Base-by-base conservation (phyloP, 2,329 filamentous ascomycete species). In the Colletotrichum lindemuthianum region DNA sequence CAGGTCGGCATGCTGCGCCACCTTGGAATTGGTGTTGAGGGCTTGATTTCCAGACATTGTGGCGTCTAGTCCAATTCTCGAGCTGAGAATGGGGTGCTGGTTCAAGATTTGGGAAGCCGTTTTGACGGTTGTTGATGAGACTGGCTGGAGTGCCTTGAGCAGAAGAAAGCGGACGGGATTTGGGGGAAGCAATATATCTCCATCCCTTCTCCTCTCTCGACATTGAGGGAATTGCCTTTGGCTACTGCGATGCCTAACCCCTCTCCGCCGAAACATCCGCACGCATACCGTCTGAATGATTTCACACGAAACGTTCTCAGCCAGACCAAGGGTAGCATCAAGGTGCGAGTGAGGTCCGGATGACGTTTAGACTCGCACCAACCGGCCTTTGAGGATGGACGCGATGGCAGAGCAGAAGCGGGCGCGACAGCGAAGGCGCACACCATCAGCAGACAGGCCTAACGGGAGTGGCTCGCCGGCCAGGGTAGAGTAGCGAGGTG, bases 1-100 rank as follows among this genome's bases (percentile, higher is more conserved):
- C 44, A 90, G 84, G 70, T 89, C 79, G 13, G 82, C 82, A 2
- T 82, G 83, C 66, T 81, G 82, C 63, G 81, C 79, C 12, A 78
- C 78, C 64, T 79, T 78, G 67, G 69, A 69, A 67, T 86, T 86
- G 69, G 77, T 71, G 47, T 75, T 68, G 39, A 86, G 70, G 8
- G 83, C 84, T 41, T 82, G 67, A 68, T 86, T 85, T 45, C 76
- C 74, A 33, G 68, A 32, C 73, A 75, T 75, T 48, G 41, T 68
- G 36, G 45, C 45, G 24, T 24, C 24, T 24, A 24, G 24, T 24
- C 24, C 24, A 24, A 24, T 24, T 24, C 24, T 24, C 24, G 24
- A 24, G 24, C 24, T 24, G 24, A 52, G 32, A 12, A 39, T 40
- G n/a, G 36, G n/a, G 48, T 36, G 4, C 4, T 50, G 8, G 48